Conservation (phyloP, 805 yeast species). For the Pichia heedii region DNA sequence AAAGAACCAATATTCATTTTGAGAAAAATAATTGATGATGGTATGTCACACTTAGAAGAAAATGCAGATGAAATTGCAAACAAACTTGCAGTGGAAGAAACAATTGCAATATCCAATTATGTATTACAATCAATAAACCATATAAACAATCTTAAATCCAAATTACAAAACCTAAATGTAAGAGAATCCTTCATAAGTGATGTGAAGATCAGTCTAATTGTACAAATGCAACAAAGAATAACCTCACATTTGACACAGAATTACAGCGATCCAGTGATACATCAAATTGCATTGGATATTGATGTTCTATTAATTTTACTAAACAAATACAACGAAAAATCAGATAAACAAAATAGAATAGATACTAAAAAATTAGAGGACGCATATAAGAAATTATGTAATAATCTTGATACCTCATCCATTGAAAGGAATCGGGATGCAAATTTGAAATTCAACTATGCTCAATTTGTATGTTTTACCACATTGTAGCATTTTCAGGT, state of each 20-base stretch:
- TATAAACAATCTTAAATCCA: constrained; percentile 22
- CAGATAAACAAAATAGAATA: constrained; percentile 11
- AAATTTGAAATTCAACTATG: constrained; percentile 16
- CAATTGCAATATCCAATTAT: constrained; percentile 15
- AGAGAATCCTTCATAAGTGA: constrained; percentile 14
- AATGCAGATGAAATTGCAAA: constrained; percentile 14
- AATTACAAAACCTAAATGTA: constrained; percentile 13
- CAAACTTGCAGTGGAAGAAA: constrained; percentile 31
- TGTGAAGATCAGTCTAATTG: constrained; percentile 17
- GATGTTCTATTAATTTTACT: constrained; percentile 16
- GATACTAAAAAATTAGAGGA: constrained; percentile 15
- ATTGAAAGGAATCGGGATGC: constrained; percentile 14
- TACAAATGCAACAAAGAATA: constrained; percentile 17
- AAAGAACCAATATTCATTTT: constrained; percentile 37
- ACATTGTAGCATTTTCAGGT: background rate
- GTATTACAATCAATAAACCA: constrained; percentile 18
- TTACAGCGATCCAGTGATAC: constrained; percentile 17
- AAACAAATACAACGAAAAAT: constrained; percentile 13
- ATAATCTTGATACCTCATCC: constrained; percentile 11
- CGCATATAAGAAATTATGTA: constrained; percentile 15
- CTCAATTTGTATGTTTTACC: constrained; percentile 22
- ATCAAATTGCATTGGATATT: constrained; percentile 20
- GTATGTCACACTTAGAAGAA: constrained; percentile 21
- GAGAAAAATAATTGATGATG: constrained; percentile 32
- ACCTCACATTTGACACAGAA: constrained; percentile 10